A percentile compares a stretch with the other conserved stretches of the same genome.
phyloP scores from a whole-genome alignment of 2,329 filamentous ascomycete genomes.

The Fusarium succisae region DNA sequence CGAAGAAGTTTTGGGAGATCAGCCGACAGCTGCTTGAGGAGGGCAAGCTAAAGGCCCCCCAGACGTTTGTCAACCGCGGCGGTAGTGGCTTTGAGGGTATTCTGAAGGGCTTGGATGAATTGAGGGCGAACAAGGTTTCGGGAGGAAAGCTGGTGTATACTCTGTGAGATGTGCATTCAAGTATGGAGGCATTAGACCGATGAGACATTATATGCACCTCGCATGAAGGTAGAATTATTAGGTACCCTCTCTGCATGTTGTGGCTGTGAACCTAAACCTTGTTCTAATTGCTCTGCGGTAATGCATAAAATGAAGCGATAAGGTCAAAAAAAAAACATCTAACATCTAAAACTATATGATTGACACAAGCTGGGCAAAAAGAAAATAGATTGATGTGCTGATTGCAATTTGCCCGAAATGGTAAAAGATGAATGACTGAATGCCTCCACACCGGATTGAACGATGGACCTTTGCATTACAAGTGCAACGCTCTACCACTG shows the following conservation, averaged over 20 bases:
- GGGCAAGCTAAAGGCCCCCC: background rate
- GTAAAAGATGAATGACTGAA: background rate
- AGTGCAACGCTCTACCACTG: conserved; percentile 33
- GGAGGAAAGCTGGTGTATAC: conserved; percentile 13
- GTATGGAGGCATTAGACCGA: accelerated
- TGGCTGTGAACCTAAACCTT: background rate
- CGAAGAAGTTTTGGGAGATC: conserved; percentile 4
- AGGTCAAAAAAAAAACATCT: too few relatives aligned
- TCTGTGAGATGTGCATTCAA: background rate
- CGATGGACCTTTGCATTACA: conserved; percentile 32
- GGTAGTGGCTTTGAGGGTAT: conserved; percentile 1
- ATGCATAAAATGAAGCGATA: background rate
- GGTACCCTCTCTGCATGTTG: too few relatives aligned
- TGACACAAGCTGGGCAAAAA: background rate
- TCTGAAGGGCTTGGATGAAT: conserved; percentile 1
- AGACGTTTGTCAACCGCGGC: background rate
- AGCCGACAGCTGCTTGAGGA: background rate
- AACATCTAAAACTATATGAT: too few relatives aligned
- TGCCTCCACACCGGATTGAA: conserved; percentile 33
- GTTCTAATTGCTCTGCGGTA: accelerated
- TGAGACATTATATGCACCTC: background rate
- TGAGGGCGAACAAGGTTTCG: conserved; percentile 3
- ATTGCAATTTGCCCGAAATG: background rate
- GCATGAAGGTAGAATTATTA: background rate
- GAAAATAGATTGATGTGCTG: accelerated